Base-by-base conservation (phyloP, 1,284 basidiomycete species). In the Trichosporon sp. region DNA sequence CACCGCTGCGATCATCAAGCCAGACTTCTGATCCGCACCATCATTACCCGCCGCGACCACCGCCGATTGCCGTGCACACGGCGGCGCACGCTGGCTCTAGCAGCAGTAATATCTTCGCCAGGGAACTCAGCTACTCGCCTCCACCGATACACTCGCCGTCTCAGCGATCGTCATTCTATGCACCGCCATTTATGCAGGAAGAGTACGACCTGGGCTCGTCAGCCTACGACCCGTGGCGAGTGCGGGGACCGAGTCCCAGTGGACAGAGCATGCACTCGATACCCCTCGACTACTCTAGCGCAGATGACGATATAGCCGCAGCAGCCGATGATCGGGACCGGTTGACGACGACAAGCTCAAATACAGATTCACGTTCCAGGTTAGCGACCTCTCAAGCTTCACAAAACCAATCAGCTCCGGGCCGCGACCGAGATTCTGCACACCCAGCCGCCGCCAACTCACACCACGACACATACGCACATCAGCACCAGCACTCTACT, bases 391-490 rank as follows among this genome's bases (percentile, higher is more conserved):
- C n/a, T 37, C 33, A 27, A 36, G 27, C 29, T 33, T 9, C 25
- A 40, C 44, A 31, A 33, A 4, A 14, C 44, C 67, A 61, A 58
- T 63, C 31, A 54, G 49, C 65, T 31, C n/a, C 21, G n/a, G 21
- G 32, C 56, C 56, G 21, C 13, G 32, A 23, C 49, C 25, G 13
- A 27, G 21, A 16, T 21, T 13, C 60, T 56, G n/a, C 34, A 59
- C n/a, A 61, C 68, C 25, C 61, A 64, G 19, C 40, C 60, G 8
- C 64, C 65, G 9, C 32, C 65, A n/a, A 3, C 29, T 60, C 49
- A 31, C 46, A 56, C 49, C 36, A 27, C 25, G n/a, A 56, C 60
- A 29, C 23, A 52, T 23, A 62, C 14, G 52, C 21, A 40, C 63
- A 67, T 27, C 59, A 66, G 23, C 27, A 49, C 8, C 63, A 67